Conservation (phyloP, 495 filamentous ascomycete genomes). For the Margaritispora aquatica region DNA sequence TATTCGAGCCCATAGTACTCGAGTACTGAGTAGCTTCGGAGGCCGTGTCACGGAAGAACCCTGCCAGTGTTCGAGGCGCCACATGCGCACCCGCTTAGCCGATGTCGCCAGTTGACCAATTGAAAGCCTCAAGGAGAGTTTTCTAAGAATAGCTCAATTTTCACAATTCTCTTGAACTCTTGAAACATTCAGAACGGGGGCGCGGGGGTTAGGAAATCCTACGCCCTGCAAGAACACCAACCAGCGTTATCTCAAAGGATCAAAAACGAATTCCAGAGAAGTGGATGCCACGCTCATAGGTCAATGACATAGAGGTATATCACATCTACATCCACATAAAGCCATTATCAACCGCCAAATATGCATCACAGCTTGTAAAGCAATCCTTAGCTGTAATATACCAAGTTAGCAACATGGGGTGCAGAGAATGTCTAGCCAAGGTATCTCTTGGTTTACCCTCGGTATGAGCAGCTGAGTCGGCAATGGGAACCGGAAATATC, state of each 20-base stretch:
- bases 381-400: too few relatives aligned
- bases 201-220: background rate
- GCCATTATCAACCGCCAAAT: too few relatives aligned
- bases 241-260: background rate
- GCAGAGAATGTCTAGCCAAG: background rate
- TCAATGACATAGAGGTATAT: too few relatives aligned
- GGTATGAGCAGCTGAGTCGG: background rate
- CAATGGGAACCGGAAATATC: background rate
- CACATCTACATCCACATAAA: too few relatives aligned
- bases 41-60: background rate
- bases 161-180: background rate
- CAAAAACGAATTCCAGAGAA: too few relatives aligned
- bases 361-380: too few relatives aligned
- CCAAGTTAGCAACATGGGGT: background rate
- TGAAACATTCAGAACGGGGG: background rate
- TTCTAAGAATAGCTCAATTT: background rate
- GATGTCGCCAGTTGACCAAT: background rate
- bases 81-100: background rate
- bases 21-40: background rate
- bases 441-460: background rate
- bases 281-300: too few relatives aligned
- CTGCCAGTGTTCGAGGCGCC: background rate
- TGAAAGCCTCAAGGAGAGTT: background rate
- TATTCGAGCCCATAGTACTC: too few relatives aligned
- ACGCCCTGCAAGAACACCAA: background rate